phyloP scores from a whole-genome alignment of 352 stramenopile genomes.

The Phytophthora podocarpi region DNA sequence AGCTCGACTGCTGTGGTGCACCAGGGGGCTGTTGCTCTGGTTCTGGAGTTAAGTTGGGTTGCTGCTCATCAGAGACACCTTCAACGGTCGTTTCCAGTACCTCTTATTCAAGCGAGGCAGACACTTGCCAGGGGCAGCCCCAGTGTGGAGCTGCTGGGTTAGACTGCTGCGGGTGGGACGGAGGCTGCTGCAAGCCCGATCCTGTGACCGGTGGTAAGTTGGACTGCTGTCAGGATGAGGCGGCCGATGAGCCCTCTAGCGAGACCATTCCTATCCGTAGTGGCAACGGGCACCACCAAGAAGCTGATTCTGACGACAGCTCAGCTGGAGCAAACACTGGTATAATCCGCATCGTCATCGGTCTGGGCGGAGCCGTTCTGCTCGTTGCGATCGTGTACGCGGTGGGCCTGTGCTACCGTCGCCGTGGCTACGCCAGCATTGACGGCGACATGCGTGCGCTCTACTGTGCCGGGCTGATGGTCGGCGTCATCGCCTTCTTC shows the following conservation, averaged over 20 bases:
- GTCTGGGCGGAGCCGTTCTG: slow-evolving; percentile 43
- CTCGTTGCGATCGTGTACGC: slow-evolving; percentile 49
- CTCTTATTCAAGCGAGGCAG: slow-evolving; percentile 11
- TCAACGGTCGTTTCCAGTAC: background rate
- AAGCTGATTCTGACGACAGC: slow-evolving; percentile 26
- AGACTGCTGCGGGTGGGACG: slow-evolving; percentile 48
- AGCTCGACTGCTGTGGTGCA: slow-evolving; percentile 50
- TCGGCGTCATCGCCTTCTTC: slow-evolving; percentile 71
- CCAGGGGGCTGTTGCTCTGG: slow-evolving; percentile 53
- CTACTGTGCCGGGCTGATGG: slow-evolving; percentile 64
- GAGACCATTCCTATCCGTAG: slow-evolving; percentile 24
- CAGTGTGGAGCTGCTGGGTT: slow-evolving; percentile 46
- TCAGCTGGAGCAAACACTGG: slow-evolving; percentile 2
- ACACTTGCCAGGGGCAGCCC: slow-evolving; percentile 46
- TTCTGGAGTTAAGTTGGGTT: slow-evolving; percentile 44
- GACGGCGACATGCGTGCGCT: slow-evolving; percentile 64
- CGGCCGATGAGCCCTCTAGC: background rate
- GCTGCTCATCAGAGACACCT: slow-evolving; percentile 34
- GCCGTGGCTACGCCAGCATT: slow-evolving; percentile 69
- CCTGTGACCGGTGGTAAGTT: slow-evolving; percentile 33
- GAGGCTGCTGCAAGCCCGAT: slow-evolving; percentile 51
- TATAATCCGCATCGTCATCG: slow-evolving; percentile 44
- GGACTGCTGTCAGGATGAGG: slow-evolving; percentile 45
- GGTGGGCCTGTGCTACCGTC: slow-evolving; percentile 62
- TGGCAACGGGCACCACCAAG: slow-evolving; percentile 11